Conservation (phyloP, 2,329 filamentous ascomycete genomes). For the Corinectria fuckeliana region DNA sequence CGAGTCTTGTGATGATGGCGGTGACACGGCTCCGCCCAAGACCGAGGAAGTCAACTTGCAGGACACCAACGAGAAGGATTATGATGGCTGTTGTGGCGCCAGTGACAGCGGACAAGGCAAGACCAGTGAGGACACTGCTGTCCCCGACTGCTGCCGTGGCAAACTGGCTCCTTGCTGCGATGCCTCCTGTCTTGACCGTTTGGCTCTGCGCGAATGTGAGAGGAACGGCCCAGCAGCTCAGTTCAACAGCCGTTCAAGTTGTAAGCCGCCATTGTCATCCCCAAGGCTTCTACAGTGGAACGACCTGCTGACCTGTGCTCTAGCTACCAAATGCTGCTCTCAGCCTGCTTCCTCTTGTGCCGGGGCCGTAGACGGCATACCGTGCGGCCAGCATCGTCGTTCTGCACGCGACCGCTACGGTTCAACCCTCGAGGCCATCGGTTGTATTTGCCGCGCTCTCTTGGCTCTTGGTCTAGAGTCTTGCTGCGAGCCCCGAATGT, state of each 20-base stretch:
- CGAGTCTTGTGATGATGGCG: constrained; percentile 15
- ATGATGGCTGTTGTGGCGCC: constrained; percentile 5
- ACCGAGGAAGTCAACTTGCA: not conserved
- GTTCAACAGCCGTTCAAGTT: not conserved
- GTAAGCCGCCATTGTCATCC: not conserved
- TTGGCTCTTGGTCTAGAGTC: constrained; percentile 58
- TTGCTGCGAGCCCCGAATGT: constrained; percentile 49
- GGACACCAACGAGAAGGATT: not conserved
- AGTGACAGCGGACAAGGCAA: not conserved
- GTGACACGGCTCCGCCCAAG: not conserved
- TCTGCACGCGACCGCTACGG: constrained; percentile 49
- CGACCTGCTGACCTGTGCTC: not conserved
- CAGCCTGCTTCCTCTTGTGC: constrained; percentile 15
- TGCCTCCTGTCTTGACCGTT: constrained; percentile 49
- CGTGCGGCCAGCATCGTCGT: constrained; percentile 47
- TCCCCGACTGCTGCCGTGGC: constrained; percentile 49
- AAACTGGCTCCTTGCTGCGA: constrained; percentile 52
- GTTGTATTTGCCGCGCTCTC: constrained; percentile 61
- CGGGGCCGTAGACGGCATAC: constrained; percentile 32
- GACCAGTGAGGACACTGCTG: not conserved
- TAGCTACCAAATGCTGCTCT: not conserved
- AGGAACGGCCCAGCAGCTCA: constrained; percentile 5
- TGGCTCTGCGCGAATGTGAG: constrained; percentile 52
- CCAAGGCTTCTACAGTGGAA: not conserved
- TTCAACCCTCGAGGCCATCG: constrained; percentile 53